phyloP scores from a whole-genome alignment of 1,139 yeast genomes.

The Debaryomyces robertsiae region DNA sequence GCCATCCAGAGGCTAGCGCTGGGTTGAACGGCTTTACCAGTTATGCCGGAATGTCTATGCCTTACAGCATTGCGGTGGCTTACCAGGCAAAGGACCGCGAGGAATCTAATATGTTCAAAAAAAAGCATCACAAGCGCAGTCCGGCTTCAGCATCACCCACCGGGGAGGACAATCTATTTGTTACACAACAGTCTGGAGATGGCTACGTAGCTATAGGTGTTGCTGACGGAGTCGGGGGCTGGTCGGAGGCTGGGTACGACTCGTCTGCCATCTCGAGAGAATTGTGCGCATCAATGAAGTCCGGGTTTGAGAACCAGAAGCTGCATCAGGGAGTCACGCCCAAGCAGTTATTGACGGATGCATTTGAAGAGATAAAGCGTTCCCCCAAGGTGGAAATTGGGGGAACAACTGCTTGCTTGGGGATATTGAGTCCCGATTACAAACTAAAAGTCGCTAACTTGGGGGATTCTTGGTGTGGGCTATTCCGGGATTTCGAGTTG shows the following conservation, averaged over 20 bases:
- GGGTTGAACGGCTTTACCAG: constrained; percentile 18
- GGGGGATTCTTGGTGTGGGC: constrained; percentile 95
- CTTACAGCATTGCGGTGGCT: constrained; percentile 64
- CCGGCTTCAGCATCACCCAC: constrained; percentile 57
- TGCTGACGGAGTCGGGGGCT: constrained; percentile 98
- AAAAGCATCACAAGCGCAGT: constrained; percentile 31
- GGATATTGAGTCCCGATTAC: constrained; percentile 59
- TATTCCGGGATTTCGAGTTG: constrained; percentile 68
- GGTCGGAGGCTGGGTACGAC: constrained; percentile 92
- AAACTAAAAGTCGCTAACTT: constrained; percentile 70
- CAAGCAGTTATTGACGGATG: constrained; percentile 50
- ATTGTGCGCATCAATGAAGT: constrained; percentile 49
- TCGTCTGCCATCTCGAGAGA: constrained; percentile 80
- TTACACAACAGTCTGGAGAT: constrained; percentile 45
- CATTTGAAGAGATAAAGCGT: constrained; percentile 54
- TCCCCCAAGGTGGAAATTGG: constrained; percentile 79
- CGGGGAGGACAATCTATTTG: constrained; percentile 87
- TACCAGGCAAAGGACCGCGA: constrained; percentile 72
- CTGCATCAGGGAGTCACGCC: constrained; percentile 34
- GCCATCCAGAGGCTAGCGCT: constrained; percentile 19
- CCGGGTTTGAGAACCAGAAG: constrained; percentile 26
- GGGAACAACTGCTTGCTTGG: constrained; percentile 93
- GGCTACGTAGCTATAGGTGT: constrained; percentile 74
- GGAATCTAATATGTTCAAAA: constrained; percentile 45
- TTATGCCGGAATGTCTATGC: constrained; percentile 22